phyloP scores from a whole-genome alignment of 1,139 yeast species.

The Zygoascus sp. region DNA sequence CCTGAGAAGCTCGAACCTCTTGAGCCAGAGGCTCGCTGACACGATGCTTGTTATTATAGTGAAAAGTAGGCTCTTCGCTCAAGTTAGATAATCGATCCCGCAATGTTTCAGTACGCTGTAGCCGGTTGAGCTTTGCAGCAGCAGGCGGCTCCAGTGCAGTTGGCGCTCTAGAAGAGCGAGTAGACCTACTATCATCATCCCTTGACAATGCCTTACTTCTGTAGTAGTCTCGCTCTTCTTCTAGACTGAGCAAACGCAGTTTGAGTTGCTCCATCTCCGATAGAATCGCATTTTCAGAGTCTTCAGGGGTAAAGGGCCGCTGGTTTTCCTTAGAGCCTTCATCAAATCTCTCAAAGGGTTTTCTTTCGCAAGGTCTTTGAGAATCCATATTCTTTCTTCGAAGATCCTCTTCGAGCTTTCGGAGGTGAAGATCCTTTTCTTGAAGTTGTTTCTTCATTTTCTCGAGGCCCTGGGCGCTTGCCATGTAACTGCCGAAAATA shows the following conservation, averaged over 20 bases:
- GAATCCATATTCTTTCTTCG: conserved; percentile 11
- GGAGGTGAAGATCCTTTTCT: conserved; percentile 15
- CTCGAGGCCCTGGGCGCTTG: conserved; percentile 25
- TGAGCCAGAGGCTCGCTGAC: no score
- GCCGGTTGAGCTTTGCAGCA: no score
- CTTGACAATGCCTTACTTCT: not conserved
- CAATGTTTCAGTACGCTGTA: no score
- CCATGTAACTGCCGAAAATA: conserved; percentile 27
- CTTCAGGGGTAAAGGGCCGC: not conserved
- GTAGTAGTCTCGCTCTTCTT: conserved; percentile 8
- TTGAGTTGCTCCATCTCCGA: conserved; percentile 1
- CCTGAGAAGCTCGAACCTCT: not conserved
- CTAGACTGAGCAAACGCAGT: not conserved
- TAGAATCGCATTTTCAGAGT: not conserved
- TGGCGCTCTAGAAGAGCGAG: no score
- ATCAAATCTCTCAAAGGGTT: not conserved
- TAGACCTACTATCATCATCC: no score
- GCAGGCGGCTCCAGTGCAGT: no score
- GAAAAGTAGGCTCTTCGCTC: no score
- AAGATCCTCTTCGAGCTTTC: conserved; percentile 20
- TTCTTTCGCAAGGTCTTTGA: not conserved
- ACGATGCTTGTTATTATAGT: no score
- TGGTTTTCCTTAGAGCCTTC: not conserved
- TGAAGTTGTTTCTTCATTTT: conserved; percentile 18
- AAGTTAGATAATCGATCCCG: no score